Evolutionary conservation across 2,329 filamentous ascomycete genomes (phyloP), one percentile per base, ranked within the genome.

Genomic region (Periglandula ipomoeae): DNA sequence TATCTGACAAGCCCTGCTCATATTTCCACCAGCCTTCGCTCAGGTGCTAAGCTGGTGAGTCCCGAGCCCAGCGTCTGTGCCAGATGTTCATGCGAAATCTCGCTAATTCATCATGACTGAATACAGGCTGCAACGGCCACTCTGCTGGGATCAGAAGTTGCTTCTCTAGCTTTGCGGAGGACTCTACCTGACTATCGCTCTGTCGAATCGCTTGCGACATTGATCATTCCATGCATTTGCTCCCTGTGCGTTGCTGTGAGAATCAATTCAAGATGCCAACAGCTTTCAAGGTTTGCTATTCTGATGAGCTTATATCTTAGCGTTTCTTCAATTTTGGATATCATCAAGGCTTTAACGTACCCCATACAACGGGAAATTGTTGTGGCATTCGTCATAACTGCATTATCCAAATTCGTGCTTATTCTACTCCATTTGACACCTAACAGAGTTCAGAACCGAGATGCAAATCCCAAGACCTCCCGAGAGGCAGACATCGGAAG

Each of bases 241-340:
- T 53, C 57, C 5, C 32, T 62, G 13, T 53, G 50, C 30, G 48
- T 65, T 40, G 51, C 51, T 6, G 49, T 56, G 0, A 50, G 66
- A 11, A 62, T 64, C 3, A 62, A 58, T 47, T 41, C 50, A 5
- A 61, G 67, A 46, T 66, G 70, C 50, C 54, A 52, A 55, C 66
- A 54, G 20, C 61, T 65, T 6, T 57, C 61, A 0, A 61, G 69
- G 3, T 70, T 71, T 0, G 74, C 71, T 0, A 57, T 67, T 1
- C 49, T 73, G 1, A 55, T 75, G 7, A 65, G 58, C 20, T 52
- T 56, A 17, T 74, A 68, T 49, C 54, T 75, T 13, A 58, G 66
- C 37, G 38, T 70, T n/a, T 65, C 66, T 8, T 48, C 68, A 1
- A 56, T 74, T 2, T 58, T 73, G 10, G 72, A 74, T 34, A 52